Conservation (phyloP, 1,284 basidiomycete genomes). For the Pyrrhoderma lamaoense region DNA sequence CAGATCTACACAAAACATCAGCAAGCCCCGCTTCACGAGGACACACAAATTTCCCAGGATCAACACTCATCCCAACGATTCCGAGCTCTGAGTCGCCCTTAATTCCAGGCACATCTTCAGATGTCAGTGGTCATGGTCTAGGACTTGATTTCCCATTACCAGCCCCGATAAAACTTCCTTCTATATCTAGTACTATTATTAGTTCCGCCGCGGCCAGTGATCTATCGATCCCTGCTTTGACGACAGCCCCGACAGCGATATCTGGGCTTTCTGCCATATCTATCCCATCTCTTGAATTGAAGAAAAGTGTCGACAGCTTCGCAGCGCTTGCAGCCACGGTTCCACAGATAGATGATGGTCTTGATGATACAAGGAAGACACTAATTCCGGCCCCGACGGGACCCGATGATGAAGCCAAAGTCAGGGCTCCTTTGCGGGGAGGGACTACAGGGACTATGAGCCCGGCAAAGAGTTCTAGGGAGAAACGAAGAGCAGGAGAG, state of each 20-base stretch:
- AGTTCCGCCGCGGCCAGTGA: conserved; percentile 6
- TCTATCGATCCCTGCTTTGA: conserved; percentile 12
- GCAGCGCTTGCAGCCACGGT: neutral
- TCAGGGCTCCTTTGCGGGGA: neutral
- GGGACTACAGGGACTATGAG: neutral
- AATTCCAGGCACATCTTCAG: conserved; percentile 2
- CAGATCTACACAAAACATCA: conserved; percentile 8
- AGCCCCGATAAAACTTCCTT: conserved; percentile 14
- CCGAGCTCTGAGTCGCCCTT: neutral
- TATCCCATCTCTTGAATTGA: neutral
- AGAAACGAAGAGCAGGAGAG: conserved; percentile 16
- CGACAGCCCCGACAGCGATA: conserved; percentile 11
- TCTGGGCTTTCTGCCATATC: conserved; percentile 10
- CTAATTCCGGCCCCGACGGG: neutral
- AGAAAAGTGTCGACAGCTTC: conserved; percentile 1
- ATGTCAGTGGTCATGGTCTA: conserved; percentile 14
- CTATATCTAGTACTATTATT: conserved; percentile 15
- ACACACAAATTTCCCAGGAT: neutral
- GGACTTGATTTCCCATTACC: conserved; percentile 18
- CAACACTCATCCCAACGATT: neutral
- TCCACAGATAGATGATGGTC: too few species aligned
- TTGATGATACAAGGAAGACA: too few species aligned
- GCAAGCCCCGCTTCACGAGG: neutral
- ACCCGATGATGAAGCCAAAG: neutral
- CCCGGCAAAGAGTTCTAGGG: neutral